These are phyloP conservation scores for Emericellopsis terricola DNA, from an alignment of 495 filamentous ascomycete genomes.

Conservation along the genomic window DNA sequence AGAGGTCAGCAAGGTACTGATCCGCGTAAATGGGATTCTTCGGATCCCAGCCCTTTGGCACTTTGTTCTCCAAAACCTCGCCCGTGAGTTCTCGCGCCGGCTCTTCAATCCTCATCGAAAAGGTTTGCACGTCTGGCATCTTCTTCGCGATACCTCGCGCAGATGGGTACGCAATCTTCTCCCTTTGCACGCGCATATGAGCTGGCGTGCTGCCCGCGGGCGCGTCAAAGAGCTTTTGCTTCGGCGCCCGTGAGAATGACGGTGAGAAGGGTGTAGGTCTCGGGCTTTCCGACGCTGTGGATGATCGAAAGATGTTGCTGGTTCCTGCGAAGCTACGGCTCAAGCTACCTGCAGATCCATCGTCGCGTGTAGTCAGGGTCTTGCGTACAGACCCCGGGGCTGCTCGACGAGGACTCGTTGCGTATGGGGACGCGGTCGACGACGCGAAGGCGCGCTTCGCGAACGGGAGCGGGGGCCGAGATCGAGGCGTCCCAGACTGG, in stretches of 20 bases:
- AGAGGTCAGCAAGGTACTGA: slow-evolving; percentile 28
- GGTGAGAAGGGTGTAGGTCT: slow-evolving; percentile 17
- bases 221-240: slow-evolving; percentile 18
- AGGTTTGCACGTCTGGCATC: slow-evolving; percentile 19
- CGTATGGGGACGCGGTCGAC: slow-evolving; percentile 1
- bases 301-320: slow-evolving; percentile 22
- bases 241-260: slow-evolving; percentile 9
- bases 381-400: slow-evolving; percentile 1
- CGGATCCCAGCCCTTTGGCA: slow-evolving; percentile 21
- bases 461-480: slow-evolving; percentile 4
- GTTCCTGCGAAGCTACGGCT: slow-evolving; percentile 2
- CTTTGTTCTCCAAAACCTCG: slow-evolving; percentile 23
- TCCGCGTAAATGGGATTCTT: slow-evolving; percentile 28
- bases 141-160: slow-evolving; percentile 16
- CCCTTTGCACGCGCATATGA: slow-evolving; percentile 12
- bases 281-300: slow-evolving; percentile 12
- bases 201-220: slow-evolving; percentile 10
- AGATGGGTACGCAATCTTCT: slow-evolving; percentile 10
- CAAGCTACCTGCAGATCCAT: neutral
- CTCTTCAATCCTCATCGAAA: slow-evolving; percentile 26
- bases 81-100: slow-evolving; percentile 26
- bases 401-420: neutral
- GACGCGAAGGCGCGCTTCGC: slow-evolving; percentile 5
- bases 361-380: slow-evolving; percentile 2
- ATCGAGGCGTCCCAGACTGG: slow-evolving; percentile 1